phyloP scores from a whole-genome alignment of 306 rosid genomes.

The Begonia peltatifolia region DNA sequence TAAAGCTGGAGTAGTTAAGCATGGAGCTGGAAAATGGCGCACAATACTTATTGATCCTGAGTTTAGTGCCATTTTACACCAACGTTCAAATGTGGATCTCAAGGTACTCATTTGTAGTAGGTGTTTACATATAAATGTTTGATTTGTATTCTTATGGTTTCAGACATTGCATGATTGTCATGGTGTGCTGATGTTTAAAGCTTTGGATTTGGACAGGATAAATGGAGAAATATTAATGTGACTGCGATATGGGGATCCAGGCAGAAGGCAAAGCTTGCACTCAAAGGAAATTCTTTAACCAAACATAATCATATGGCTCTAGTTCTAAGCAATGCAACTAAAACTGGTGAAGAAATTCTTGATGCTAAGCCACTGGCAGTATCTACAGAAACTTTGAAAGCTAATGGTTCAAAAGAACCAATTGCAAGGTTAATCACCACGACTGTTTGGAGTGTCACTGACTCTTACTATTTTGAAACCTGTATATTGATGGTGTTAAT shows the following conservation, averaged over 20 bases:
- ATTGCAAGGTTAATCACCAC: conserved; percentile 42
- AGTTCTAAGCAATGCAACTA: conserved; percentile 29
- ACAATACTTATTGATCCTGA: conserved; percentile 82
- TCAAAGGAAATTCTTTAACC: conserved; percentile 37
- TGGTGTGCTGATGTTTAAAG: background rate
- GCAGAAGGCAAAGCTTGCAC: conserved; percentile 96
- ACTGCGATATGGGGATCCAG: conserved; percentile 97
- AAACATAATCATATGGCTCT: conserved; percentile 31
- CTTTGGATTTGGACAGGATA: conserved; percentile 60
- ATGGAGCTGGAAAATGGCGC: conserved; percentile 98
- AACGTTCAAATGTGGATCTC: conserved; percentile 94
- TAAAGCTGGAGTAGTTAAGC: conserved; percentile 89
- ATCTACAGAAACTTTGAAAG: conserved; percentile 28
- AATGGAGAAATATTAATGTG: conserved; percentile 95
- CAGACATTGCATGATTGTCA: background rate
- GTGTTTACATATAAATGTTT: conserved; percentile 1
- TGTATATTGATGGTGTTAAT: conserved; percentile 1
- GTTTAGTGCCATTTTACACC: conserved; percentile 53
- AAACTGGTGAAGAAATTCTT: conserved; percentile 31
- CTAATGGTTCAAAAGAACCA: conserved; percentile 48
- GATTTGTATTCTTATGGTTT: background rate
- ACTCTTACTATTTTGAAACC: background rate
- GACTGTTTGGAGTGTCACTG: background rate
- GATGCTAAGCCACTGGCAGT: conserved; percentile 48
- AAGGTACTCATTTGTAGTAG: conserved; percentile 30